phyloP scores from a whole-genome alignment of 306 rosid species.

The Inga leiocalycina region DNA sequence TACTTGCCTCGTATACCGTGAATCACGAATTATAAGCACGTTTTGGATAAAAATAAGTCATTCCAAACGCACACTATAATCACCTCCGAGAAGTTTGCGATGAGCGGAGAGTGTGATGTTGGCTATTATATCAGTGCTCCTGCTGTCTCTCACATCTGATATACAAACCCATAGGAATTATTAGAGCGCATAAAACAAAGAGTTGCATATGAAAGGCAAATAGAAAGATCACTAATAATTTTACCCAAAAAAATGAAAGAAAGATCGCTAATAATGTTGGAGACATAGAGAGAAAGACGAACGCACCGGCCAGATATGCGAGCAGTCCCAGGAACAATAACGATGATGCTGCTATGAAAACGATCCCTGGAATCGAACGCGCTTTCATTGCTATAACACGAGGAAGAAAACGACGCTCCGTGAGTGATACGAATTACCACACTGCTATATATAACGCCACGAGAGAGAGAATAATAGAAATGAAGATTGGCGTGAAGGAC shows the following conservation, averaged over 20 bases:
- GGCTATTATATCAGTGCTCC: not conserved
- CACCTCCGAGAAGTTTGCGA: constrained; percentile 68
- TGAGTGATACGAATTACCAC: not conserved
- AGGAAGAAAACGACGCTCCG: not conserved
- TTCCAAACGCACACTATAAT: too few species aligned
- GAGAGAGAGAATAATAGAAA: not conserved
- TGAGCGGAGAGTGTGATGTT: constrained; percentile 36
- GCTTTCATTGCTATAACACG: constrained; percentile 30
- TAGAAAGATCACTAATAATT: not conserved
- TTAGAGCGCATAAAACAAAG: constrained; percentile 17
- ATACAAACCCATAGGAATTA: not conserved
- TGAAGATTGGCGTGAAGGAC: not conserved
- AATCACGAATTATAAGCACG: too few species aligned
- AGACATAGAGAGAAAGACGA: not conserved
- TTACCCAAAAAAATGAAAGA: not conserved
- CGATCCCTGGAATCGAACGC: constrained; percentile 25
- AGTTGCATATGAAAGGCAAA: not conserved
- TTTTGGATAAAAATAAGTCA: too few species aligned
- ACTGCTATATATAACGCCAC: not conserved
- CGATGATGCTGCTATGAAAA: not conserved
- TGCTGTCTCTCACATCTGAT: constrained; percentile 35
- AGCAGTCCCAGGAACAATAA: constrained; percentile 32
- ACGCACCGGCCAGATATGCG: constrained; percentile 42
- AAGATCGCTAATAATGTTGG: not conserved
- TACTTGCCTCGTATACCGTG: too few species aligned